A percentile compares a stretch with the other conserved stretches of the same genome.
Conservation (phyloP, 495 filamentous ascomycete genomes). For the Penicillium paxilli region DNA sequence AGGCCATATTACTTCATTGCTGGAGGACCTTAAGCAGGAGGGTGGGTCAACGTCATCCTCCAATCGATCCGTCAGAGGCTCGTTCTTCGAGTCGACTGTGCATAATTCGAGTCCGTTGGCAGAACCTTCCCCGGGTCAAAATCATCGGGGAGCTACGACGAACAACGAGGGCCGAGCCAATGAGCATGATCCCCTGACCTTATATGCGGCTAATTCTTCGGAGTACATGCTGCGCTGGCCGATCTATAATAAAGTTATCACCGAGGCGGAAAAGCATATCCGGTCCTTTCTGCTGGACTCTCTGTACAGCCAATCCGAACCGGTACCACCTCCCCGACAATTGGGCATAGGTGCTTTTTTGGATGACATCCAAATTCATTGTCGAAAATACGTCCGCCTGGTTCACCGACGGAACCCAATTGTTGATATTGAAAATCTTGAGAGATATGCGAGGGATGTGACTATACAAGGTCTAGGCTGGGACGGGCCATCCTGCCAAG, state of each 20-base stretch:
- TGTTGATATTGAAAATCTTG: constrained; percentile 20
- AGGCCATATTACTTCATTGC: constrained; percentile 20
- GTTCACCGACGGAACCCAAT: constrained; percentile 24
- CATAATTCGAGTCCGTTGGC: constrained; percentile 16
- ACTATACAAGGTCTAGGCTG: constrained; percentile 25
- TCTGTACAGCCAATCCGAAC: constrained; percentile 12
- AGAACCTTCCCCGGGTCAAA: constrained; percentile 14
- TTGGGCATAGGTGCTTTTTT: constrained; percentile 12
- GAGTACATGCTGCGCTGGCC: constrained; percentile 32
- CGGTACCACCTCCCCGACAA: constrained; percentile 11
- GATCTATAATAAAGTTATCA: constrained; percentile 21
- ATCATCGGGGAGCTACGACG: constrained; percentile 4
- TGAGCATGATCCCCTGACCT: constrained; percentile 23
- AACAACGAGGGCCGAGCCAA: constrained; percentile 15
- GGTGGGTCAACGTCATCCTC: constrained; percentile 14
- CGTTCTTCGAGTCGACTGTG: constrained; percentile 17
- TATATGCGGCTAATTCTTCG: constrained; percentile 25
- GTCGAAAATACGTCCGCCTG: constrained; percentile 18
- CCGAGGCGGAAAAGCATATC: constrained; percentile 23
- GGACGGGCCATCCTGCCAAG: constrained; percentile 29
- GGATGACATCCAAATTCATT: constrained; percentile 21
- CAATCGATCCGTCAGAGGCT: constrained; percentile 17
- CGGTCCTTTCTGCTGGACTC: constrained; percentile 29
- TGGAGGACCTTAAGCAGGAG: constrained; percentile 27
- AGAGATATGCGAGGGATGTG: constrained; percentile 25